phyloP scores from a whole-genome alignment of 176 grass and related monocot species.

The Pontederia paniculata region DNA sequence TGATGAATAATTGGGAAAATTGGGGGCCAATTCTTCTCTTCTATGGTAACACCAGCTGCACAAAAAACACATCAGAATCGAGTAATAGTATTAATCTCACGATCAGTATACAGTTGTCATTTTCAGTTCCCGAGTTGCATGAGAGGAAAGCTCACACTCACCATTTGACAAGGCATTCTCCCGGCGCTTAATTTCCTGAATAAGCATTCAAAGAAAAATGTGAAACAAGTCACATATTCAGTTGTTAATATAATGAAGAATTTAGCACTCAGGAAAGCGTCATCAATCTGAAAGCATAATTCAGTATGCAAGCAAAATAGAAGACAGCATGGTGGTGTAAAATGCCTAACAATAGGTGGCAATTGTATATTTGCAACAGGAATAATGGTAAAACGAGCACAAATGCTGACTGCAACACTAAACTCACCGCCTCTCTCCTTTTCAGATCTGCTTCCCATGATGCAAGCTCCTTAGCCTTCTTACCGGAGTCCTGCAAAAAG shows the following conservation, averaged over 20 bases:
- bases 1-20: constrained; percentile 89
- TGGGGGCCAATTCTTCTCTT: constrained; percentile 83
- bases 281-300: no score
- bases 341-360: no score
- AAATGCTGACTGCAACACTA: neutral
- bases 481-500: constrained; percentile 39
- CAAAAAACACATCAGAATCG: no score
- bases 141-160: constrained; percentile 10
- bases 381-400: neutral
- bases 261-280: neutral
- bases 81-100: no score
- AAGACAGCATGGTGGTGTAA: no score
- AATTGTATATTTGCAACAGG: neutral
- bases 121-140: neutral
- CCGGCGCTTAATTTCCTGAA: constrained; percentile 64
- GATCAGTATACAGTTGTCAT: neutral
- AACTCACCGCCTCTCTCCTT: constrained; percentile 48
- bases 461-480: constrained; percentile 55
- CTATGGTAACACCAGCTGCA: constrained; percentile 49
- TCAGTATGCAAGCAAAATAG: no score
- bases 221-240: neutral
- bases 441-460: constrained; percentile 72
- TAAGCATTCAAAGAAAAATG: constrained; percentile 19
- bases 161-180: constrained; percentile 57
- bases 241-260: constrained; percentile 1